Evolutionary conservation across 768 basidiomycete species (phyloP).

Genomic region (Trametes meyenii): DNA sequence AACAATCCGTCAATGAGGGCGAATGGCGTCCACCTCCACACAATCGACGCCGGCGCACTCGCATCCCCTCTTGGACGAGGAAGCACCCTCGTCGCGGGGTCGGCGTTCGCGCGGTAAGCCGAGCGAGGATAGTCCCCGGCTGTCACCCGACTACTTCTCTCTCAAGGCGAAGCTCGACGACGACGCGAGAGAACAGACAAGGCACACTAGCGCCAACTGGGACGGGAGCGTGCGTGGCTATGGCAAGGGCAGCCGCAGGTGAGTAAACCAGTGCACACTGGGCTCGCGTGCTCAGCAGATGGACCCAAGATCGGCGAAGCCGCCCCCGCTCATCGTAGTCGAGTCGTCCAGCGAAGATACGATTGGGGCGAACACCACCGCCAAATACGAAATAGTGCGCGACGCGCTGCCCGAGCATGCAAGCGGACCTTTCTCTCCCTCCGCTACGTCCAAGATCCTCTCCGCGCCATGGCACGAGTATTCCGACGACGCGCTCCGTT

Average conservation of each 20-base stretch:
- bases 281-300: not conserved
- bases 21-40: slow-evolving; percentile 29
- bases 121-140: slow-evolving; percentile 37
- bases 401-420: slow-evolving; percentile 12
- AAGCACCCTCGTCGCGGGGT: slow-evolving; percentile 39
- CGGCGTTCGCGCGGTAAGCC: slow-evolving; percentile 49
- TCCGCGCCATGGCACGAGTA: slow-evolving; percentile 76
- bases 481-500: slow-evolving; percentile 74
- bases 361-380: not conserved
- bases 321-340: slow-evolving; percentile 33
- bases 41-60: slow-evolving; percentile 45
- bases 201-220: slow-evolving; percentile 40
- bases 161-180: slow-evolving; percentile 64
- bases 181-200: slow-evolving; percentile 36
- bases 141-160: slow-evolving; percentile 59
- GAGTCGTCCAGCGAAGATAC: slow-evolving; percentile 29
- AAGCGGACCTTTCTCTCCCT: slow-evolving; percentile 23
- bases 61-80: slow-evolving; percentile 72
- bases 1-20: slow-evolving; percentile 8
- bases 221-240: slow-evolving; percentile 62
- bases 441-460: slow-evolving; percentile 50
- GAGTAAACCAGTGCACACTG: not conserved
- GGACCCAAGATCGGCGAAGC: slow-evolving; percentile 16
- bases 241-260: slow-evolving; percentile 41
- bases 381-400: slow-evolving; percentile 6